A percentile compares a stretch with the other conserved stretches of the same genome.
Conservation (phyloP, 2,329 filamentous ascomycete genomes). For the Pyricularia sp. region DNA sequence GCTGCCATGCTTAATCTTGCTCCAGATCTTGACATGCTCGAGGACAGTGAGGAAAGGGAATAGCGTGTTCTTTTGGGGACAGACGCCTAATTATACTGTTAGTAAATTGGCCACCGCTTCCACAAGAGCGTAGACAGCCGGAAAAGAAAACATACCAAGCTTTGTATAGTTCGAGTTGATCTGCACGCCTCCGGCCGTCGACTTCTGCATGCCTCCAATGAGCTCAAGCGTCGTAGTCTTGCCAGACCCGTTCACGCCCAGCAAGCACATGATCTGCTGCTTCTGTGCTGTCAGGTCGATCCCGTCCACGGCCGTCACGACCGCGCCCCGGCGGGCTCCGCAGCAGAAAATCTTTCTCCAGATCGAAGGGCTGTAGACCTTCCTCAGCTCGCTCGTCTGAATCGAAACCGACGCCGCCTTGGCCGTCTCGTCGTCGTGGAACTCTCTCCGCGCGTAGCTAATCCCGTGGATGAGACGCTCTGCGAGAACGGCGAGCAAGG, state of each 20-base stretch:
- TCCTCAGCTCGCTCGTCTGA: constrained; percentile 63
- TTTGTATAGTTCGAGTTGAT: constrained; percentile 65
- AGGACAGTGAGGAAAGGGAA: constrained; percentile 83
- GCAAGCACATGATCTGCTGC: constrained; percentile 76
- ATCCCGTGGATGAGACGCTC: constrained; percentile 72
- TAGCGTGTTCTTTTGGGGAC: constrained; percentile 88
- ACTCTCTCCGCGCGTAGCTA: constrained; percentile 49
- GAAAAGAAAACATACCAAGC: constrained; percentile 33
- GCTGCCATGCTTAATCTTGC: constrained; percentile 58
- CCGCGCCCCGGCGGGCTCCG: constrained; percentile 47
- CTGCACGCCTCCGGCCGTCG: constrained; percentile 67
- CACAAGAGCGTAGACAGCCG: no score
- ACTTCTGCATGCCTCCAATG: constrained; percentile 71
- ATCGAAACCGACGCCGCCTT: constrained; percentile 44
- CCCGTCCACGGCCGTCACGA: constrained; percentile 64
- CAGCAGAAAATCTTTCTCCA: constrained; percentile 43
- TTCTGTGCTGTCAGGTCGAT: constrained; percentile 63
- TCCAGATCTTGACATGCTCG: constrained; percentile 80
- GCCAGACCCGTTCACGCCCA: constrained; percentile 87
- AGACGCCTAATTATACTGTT: constrained; percentile 41
- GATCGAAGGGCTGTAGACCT: constrained; percentile 62
- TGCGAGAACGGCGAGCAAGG: constrained; percentile 62
- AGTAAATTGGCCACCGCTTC: no score
- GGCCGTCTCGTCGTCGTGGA: constrained; percentile 26
- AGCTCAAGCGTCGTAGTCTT: constrained; percentile 86